Evolutionary conservation across 2,329 filamentous ascomycete genomes (phyloP), one percentile per base, ranked within the genome.

Genomic region (Byssothecium circinans): DNA sequence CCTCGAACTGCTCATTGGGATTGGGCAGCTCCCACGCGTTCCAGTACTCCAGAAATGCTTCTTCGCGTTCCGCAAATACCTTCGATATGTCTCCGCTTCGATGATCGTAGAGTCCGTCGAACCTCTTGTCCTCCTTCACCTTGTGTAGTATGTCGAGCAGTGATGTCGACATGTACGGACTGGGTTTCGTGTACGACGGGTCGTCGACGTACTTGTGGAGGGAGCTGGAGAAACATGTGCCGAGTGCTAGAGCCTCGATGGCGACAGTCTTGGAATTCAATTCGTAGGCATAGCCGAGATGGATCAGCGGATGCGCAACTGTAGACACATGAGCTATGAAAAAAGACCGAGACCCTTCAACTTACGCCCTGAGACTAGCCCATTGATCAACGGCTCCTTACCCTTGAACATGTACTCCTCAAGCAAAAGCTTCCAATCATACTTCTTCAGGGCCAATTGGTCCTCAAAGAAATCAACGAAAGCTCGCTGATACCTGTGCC

Each of bases 391-490:
- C 4, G 92, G 91, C 65, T 88, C 78, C 41, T 88, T 80, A 27
- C 85, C 87, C 34, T 78, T 73, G 54, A 92, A 88, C 37, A 99
- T 72, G 65, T 87, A 97, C 52, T 91, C 82, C 2, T 83, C 75
- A 8, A 95, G 76, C 2, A 95, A 82, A 43, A 79, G 77, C 64
- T 87, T 88, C 89, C 94, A 96, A 65, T 96, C 82, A 67, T 96
- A 97, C 29, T 83, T 78, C 60, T 85, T 82, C 15, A 76, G 75
- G 2, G 89, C 91, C 23, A 97, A 77, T 62, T 90, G 84, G 68
- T 99, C 94, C 69, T 99, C 94, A 65, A 95, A 97, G 68, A 94
- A 97, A 68, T 99, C 91, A 46, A 99, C 78, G 65, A 86, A 99
- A 0, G 91, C 92, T 50, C 92, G 82, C 71, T 99, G 90, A 65